Evolutionary conservation across 192 early-diverging fungal species (phyloP).

Genomic region (Umbelopsis isabellina): DNA sequence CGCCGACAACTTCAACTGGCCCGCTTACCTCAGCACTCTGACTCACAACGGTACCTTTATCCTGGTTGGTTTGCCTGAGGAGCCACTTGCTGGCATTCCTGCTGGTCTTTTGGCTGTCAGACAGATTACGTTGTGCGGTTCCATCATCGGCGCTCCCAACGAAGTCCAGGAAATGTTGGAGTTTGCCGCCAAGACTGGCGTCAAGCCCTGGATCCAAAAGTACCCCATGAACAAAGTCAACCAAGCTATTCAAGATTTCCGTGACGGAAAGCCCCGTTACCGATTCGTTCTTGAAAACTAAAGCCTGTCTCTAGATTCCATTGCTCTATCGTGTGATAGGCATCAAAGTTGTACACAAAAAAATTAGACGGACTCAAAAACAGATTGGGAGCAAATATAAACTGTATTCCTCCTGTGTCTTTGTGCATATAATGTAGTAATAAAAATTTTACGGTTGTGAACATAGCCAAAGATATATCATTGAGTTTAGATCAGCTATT

Average conservation of each 20-base stretch:
- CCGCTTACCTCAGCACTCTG: slow-evolving; percentile 8
- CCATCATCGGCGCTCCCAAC: slow-evolving; percentile 59
- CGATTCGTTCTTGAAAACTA: slow-evolving; percentile 74
- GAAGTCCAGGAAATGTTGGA: slow-evolving; percentile 64
- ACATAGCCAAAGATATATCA: no score
- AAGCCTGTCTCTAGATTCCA: background rate
- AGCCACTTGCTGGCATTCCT: slow-evolving; percentile 17
- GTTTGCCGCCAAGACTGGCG: slow-evolving; percentile 62
- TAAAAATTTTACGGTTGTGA: no score
- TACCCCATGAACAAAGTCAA: slow-evolving; percentile 64
- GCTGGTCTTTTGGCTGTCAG: slow-evolving; percentile 6
- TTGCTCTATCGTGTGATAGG: no score
- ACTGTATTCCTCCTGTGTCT: no score
- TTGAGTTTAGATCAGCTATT: no score
- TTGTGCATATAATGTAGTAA: no score
- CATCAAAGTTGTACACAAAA: no score
- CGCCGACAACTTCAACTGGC: slow-evolving; percentile 27
- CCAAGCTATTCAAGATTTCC: slow-evolving; percentile 63
- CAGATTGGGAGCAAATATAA: no score
- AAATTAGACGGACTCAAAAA: no score
- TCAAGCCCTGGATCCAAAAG: slow-evolving; percentile 60
- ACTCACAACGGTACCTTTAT: slow-evolving; percentile 58
- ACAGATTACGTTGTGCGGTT: slow-evolving; percentile 56
- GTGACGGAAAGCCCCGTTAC: slow-evolving; percentile 66
- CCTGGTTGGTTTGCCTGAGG: slow-evolving; percentile 64